Evolutionary conservation across 2,329 filamentous ascomycete species (phyloP), one percentile per base, ranked within the genome.

Genomic region (Ceratocystis alfenasii): DNA sequence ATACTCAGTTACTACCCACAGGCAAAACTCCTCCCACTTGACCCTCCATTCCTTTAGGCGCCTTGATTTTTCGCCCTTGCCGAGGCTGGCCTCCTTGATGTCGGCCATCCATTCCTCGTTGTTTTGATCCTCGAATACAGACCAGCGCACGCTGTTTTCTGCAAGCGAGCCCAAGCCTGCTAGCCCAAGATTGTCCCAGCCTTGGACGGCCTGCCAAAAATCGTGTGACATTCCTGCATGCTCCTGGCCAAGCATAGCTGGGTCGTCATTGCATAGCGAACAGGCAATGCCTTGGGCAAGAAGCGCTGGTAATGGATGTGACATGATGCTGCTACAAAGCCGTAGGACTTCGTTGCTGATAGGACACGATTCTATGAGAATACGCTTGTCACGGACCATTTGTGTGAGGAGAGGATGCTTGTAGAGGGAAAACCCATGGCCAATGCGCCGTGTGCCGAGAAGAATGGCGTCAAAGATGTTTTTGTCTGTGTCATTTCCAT

Each of bases 141-240:
- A 87, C 90, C 90, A 97, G 50, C 89, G 82, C 57, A 97, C 85
- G 70, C 90, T 95, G 73, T 96, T 97, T 79, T 97, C 91, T 0
- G 91, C 93, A 70, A 99, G 80, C 66, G 87, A 88, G 0, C 88
- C 93, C 64, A 97, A 76, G 0, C 92, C 93, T 10, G 89, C 90
- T 1, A 97, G 80, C 0, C 92, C 94, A 15, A 96, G 82, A 72
- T 95, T 96, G 67, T 95, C 87, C 84, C 92, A 94, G 0, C 89
- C 92, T 75, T 96, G 91, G 22, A 96, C 78, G 1, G 89, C 88
- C 75, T 95, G 90, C 90, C 90, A 96, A 75, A 95, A 96, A 76
- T 96, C 91, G 75, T 95, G 89, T 1, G 88, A 93, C 81, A 94
- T 86, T 46, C 90, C 90, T 30, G 86, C 87, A 5, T 82, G 84